Conservation (phyloP, 306 rosid genomes). For the Castanopsis chinensis region DNA sequence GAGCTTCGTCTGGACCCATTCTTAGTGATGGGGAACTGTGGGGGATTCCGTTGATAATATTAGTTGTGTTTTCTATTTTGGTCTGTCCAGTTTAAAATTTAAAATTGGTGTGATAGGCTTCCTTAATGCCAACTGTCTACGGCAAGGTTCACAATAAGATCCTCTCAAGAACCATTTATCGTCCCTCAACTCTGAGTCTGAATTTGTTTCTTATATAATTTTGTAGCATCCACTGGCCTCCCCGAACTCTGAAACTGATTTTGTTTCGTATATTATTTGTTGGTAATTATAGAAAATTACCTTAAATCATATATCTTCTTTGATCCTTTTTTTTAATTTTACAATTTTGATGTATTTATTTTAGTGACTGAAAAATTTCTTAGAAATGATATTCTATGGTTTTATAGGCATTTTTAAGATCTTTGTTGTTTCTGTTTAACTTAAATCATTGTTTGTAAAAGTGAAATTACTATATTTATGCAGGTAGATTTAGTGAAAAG, state of each 20-base stretch:
- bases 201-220: neutral
- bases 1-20: no score
- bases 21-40: no score
- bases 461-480: slow-evolving; percentile 16
- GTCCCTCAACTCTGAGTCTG: neutral
- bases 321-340: neutral
- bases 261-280: neutral
- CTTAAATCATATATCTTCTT: neutral
- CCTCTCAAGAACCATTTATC: neutral
- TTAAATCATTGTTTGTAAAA: slow-evolving; percentile 15
- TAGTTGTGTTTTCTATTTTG: no score
- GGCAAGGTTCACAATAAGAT: neutral
- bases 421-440: neutral
- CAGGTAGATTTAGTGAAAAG: slow-evolving; percentile 84
- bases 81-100: neutral
- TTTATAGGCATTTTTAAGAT: neutral
- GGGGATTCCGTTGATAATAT: no score
- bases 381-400: neutral
- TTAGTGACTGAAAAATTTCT: neutral
- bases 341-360: neutral
- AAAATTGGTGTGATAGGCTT: neutral
- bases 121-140: neutral
- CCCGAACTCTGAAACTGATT: neutral
- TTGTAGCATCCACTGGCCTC: neutral
- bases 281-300: neutral